Evolutionary conservation across 2,329 filamentous ascomycete species (phyloP).

Genomic region (Penicillium sp.): DNA sequence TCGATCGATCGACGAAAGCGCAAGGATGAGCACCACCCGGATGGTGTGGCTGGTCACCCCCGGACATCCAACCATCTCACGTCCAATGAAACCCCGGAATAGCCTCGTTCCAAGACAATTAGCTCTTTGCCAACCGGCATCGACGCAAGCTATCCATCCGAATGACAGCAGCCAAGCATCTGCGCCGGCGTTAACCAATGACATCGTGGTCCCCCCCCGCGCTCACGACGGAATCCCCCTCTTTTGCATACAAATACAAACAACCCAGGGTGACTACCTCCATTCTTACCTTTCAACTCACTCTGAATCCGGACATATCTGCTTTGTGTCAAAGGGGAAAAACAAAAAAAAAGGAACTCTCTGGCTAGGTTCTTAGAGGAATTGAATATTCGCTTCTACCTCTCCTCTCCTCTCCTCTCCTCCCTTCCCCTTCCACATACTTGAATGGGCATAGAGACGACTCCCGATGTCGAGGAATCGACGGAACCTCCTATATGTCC

Average conservation of each 20-base stretch:
- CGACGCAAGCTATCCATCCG: slow-evolving; percentile 5
- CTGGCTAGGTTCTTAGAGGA: slow-evolving; percentile 6
- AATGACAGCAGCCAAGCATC: slow-evolving; percentile 22
- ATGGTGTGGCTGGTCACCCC: slow-evolving; percentile 1
- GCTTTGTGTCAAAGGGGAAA: neutral
- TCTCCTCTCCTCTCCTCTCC: slow-evolving; percentile 5
- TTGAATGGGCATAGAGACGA: slow-evolving; percentile 48
- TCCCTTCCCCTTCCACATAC: slow-evolving; percentile 14
- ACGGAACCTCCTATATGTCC: slow-evolving; percentile 45
- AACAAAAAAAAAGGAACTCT: neutral
- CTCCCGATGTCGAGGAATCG: slow-evolving; percentile 47
- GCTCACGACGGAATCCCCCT: slow-evolving; percentile 15
- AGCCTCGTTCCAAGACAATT: neutral
- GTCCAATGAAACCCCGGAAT: neutral
- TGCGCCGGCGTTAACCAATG: slow-evolving; percentile 17
- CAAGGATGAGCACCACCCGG: neutral
- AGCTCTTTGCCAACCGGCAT: slow-evolving; percentile 1
- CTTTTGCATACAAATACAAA: slow-evolving; percentile 16
- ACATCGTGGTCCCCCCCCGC: slow-evolving; percentile 12
- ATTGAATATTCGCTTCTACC: neutral
- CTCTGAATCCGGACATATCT: neutral
- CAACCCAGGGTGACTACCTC: neutral
- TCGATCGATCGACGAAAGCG: neutral
- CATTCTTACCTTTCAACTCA: neutral
- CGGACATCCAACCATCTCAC: neutral